Base-by-base conservation (phyloP, 148 eudicot genomes). In the Selenicereus undatus region DNA sequence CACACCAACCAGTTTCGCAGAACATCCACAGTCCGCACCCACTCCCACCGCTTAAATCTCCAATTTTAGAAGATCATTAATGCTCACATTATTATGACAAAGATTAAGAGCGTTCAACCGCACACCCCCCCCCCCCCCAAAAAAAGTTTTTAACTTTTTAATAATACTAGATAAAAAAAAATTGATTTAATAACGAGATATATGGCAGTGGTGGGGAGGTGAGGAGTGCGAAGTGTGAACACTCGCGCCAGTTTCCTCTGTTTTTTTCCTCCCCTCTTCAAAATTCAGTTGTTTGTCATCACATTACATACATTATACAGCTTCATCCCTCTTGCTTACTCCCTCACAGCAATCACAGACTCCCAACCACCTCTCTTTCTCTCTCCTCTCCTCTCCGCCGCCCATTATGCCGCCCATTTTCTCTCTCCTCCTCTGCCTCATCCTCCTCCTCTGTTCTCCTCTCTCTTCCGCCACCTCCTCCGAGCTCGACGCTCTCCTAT, bases 401-500 rank as follows among this genome's bases (percentile, higher is more conserved):
- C 42, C 64, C 26, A 78, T 70, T 71, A 72, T 82, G 43, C 52
- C 74, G 0, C 78, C 68, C 69, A 51, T 7, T 24, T 62, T 71
- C 58, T 56, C 45, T n/a, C 64, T 73, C 32, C 32, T 81, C 76
- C 45, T 81, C 82, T 66, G 74, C 45, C 29, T 32, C 26, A 20
- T 81, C 76, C 64, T 83, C 80, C 68, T 77, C 45, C 24, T 81
- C 84, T 29, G 75, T 79, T 69, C 73, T 72, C 60, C 80, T 36
- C 64, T 71, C 81, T 27, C 52, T 52, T 11, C 24, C n/a, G 32
- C 73, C 21, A 5, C 74, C 74, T 21, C 80, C 58, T 16, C 39
- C 72, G 88, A 88, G 11, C 75, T 79, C 60, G 29, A 66, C 4
- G 17, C 86, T 76, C 86, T 88, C 77, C 83, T 85, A n/a, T 29